Percentiles rank a stretch among this genome's conserved stretches.
These are phyloP conservation scores for Arthonia radiata DNA, from an alignment of 495 filamentous ascomycete species.

Conservation along the genomic window DNA sequence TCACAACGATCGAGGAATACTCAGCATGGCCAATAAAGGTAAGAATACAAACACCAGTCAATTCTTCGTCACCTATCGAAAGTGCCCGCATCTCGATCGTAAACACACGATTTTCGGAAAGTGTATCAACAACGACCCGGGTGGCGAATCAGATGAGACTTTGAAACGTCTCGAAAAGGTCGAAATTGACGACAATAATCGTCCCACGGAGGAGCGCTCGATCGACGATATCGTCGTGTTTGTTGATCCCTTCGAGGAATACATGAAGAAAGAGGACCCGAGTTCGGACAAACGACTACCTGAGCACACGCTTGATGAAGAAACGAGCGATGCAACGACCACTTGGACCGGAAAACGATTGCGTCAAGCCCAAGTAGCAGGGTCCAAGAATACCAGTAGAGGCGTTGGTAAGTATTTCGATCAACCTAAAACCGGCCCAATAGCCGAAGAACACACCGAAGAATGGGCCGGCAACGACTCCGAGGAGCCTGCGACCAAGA, in stretches of 20 bases:
- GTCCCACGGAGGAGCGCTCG: conserved; percentile 46
- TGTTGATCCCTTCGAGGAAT: conserved; percentile 91
- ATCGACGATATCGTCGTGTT: conserved; percentile 72
- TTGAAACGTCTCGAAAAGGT: conserved; percentile 48
- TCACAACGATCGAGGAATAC: conserved; percentile 51
- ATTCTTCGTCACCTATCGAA: conserved; percentile 83
- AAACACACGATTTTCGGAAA: conserved; percentile 93
- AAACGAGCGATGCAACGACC: conserved; percentile 54
- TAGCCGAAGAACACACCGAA: neutral
- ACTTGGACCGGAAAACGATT: conserved; percentile 31
- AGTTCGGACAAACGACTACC: conserved; percentile 21
- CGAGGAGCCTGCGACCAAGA: neutral
- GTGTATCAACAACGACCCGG: conserved; percentile 27
- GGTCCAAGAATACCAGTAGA: neutral
- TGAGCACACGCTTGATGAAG: conserved; percentile 17
- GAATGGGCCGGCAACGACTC: neutral
- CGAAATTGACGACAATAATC: conserved; percentile 37
- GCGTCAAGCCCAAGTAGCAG: neutral
- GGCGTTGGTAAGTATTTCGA: conserved; percentile 1
- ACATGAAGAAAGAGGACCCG: conserved; percentile 36
- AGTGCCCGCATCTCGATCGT: conserved; percentile 58
- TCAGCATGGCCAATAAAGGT: conserved; percentile 91
- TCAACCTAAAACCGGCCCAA: neutral
- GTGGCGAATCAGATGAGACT: conserved; percentile 39
- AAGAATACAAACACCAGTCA: conserved; percentile 90